Evolutionary conservation across 2,329 filamentous ascomycete genomes (phyloP).

Genomic region (Pochonia chlamydosporia): DNA sequence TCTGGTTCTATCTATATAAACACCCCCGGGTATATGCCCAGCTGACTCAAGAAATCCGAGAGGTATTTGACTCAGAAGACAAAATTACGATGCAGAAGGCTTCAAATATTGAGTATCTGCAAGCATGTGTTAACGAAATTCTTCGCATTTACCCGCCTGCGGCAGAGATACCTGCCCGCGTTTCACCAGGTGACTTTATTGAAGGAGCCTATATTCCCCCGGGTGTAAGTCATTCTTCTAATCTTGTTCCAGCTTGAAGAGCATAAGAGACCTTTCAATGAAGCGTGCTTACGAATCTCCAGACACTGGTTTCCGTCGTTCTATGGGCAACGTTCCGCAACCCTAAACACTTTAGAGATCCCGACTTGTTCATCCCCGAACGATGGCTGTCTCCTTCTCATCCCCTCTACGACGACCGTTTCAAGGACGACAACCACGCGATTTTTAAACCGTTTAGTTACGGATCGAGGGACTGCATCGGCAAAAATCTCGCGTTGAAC

Average conservation of each 20-base stretch:
- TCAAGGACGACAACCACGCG: conserved; percentile 30
- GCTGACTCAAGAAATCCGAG: conserved; percentile 29
- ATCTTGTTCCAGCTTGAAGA: background rate
- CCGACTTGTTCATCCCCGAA: conserved; percentile 41
- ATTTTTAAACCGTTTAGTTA: conserved; percentile 31
- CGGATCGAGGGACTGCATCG: conserved; percentile 35
- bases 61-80: conserved; percentile 23
- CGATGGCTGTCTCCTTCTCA: conserved; percentile 29
- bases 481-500: conserved; percentile 35
- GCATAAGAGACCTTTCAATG: no score
- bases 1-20: conserved; percentile 22
- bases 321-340: conserved; percentile 41
- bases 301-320: conserved; percentile 36
- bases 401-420: conserved; percentile 28
- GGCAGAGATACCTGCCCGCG: conserved; percentile 20
- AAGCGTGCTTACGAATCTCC: background rate
- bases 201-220: conserved; percentile 27
- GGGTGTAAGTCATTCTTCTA: conserved; percentile 19
- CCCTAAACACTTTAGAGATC: conserved; percentile 36
- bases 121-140: conserved; percentile 35
- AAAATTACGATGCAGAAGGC: conserved; percentile 32
- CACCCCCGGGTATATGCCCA: conserved; percentile 23
- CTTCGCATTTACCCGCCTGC: conserved; percentile 34
- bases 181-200: conserved; percentile 26
- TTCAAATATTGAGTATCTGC: conserved; percentile 27